Conservation (phyloP, 75 land plant genomes). For the Picea glauca region DNA sequence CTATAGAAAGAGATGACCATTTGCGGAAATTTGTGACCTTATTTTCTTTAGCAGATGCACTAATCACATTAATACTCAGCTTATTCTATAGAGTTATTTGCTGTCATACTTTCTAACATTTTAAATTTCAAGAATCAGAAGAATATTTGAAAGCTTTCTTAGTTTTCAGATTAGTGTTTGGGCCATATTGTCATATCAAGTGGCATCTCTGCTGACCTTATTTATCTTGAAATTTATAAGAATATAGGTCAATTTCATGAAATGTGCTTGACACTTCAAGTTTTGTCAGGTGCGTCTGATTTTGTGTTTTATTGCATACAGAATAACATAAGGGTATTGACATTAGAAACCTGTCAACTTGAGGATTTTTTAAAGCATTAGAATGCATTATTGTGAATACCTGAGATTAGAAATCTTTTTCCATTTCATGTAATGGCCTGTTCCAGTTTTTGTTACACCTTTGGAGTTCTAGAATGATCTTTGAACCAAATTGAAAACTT, state of each 20-base stretch:
- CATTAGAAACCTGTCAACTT: neutral
- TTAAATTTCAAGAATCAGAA: neutral
- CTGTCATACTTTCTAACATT: neutral
- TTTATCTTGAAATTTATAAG: neutral
- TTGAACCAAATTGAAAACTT: neutral
- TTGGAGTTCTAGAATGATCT: neutral
- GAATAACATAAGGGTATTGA: neutral
- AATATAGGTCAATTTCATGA: neutral
- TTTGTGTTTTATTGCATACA: neutral
- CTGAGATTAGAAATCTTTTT: neutral
- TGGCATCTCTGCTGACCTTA: neutral
- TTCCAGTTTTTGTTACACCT: neutral
- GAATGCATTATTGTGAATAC: neutral
- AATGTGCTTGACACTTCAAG: neutral
- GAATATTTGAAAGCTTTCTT: neutral
- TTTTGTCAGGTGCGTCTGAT: neutral
- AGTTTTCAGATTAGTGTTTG: neutral
- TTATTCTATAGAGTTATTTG: neutral
- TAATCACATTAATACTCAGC: too few relatives aligned
- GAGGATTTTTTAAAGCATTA: neutral
- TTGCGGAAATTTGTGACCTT: too few relatives aligned
- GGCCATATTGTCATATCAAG: neutral
- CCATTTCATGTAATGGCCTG: neutral
- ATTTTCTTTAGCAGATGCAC: too few relatives aligned
- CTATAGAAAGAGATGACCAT: too few relatives aligned